Base-by-base conservation (phyloP, 2,329 filamentous ascomycete species). In the Ophiostoma ips region DNA sequence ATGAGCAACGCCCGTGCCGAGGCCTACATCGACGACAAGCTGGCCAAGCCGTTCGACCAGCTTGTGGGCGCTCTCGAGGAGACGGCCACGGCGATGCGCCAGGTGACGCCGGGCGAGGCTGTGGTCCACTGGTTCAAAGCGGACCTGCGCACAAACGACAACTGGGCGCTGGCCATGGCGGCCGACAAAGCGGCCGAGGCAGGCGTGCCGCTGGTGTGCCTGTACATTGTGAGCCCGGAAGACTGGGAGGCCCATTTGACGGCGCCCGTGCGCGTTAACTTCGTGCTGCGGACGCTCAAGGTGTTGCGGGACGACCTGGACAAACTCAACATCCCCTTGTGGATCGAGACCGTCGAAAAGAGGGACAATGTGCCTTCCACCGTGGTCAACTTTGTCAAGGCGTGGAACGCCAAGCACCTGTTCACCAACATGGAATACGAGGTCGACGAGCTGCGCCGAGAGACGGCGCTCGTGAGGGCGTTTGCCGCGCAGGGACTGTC, bases 61-160 rank as follows among this genome's bases (percentile, higher is more conserved):
- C 71, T 95, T 2, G 62, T 78, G 6, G 62, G 68, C 1, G 79
- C 81, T 0, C 69, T 88, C 5, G 62, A 71, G 21, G 75, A 80
- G 2, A 92, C 87, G 0, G 65, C 70, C 2, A 73, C 84, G 9
- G 67, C 71, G 28, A 63, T 67, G 1, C 71, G 84, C 12, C 54
- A 66, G 1, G 67, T 72, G 0, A 30, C 68, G 15, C 30, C 76
- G 24, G 77, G 28, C 13, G n/a, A 33, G 12, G 9, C 45, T 81
- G 82, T 94, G 0, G 76, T 94, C 0, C 86, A 94, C 65, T 95
- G 88, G 88, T 95, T 90, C 70, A 94, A 92, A 66, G 79, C 77
- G 59, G 89, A 95, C 62, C 66, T 94, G 47, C 75, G 88, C 3
- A 71, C 75, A 2, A 64, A 67, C 0, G 89, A 95, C 62, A 95